Evolutionary conservation across 2,329 filamentous ascomycete species (phyloP), one percentile per base, ranked within the genome.

Genomic region (Ramichloridium luteum): DNA sequence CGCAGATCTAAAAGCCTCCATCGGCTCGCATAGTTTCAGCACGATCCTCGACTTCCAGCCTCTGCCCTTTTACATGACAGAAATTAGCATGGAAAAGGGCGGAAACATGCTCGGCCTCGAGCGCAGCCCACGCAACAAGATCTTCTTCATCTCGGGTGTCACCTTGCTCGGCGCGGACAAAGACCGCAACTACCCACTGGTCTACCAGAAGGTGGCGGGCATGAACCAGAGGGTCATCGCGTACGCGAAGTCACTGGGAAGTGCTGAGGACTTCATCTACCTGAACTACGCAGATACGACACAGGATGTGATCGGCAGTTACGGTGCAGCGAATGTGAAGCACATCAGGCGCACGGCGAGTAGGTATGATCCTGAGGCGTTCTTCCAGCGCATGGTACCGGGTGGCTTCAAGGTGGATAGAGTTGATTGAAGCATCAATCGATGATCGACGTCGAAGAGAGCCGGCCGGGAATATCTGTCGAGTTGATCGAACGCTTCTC

Each of bases 331-430:
- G 6, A 41, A 34, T 28, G 30, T 36, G 16, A 17, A 31, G 20
- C 28, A 32, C 16, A 31, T 41, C 16, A 17, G 25, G 23, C 25
- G 27, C 14, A 30, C 35, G 9, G 17, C 32, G 14, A 23, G 23
- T 12, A 36, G 18, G 16, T 38, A 38, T 25, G 38, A 39, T 18
- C 36, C 38, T 3, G 30, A 41, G 6, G 28, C 27, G 6, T 18
- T 41, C 13, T 39, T 41, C 15, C 30, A 39, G 26, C 30, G 32
- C 11, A 17, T 36, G 30, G 13, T 36, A 22, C 38, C 38, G 11
- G 38, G 38, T 25, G 32, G 32, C 4, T 36, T 38, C 23, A 40
- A 40, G 25, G 13, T 35, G 10, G n/a, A n/a, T n/a, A n/a, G n/a
- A n/a, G n/a, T n/a, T n/a, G n/a, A n/a, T n/a, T n/a, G n/a, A n/a